Evolutionary conservation across 164 flowering plant genomes (phyloP), one percentile per base, ranked within the genome.

Genomic region (Sextonia rubra): DNA sequence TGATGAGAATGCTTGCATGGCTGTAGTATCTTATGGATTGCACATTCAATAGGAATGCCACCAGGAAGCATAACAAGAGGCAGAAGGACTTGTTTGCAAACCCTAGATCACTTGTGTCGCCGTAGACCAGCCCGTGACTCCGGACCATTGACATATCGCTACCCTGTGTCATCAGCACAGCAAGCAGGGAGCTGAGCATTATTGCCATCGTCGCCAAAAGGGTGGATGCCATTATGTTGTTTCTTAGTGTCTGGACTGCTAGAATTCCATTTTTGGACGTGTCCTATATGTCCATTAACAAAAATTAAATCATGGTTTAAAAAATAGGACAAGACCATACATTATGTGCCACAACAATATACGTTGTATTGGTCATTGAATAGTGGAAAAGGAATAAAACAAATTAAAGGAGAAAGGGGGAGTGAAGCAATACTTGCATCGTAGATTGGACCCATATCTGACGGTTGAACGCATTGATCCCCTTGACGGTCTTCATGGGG

Each of bases 221-320:
- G 65, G 97, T 93, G n/a, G 98, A 91, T 15, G 97, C 98, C 98
- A 94, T 94, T 69, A 94, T 90, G 87, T 88, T 91, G 89, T 91
- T 94, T 61, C 98, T 70, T 0, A 91, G 80, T 1, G 97, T 91
- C 64, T 91, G 98, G 5, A 91, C 96, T 6, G 97, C 88, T 1
- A 94, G 75, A 20, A 94, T 86, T 0, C 97, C 98, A 55, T 86
- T 90, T 79, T 85, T 88, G 22, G 83, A 64, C 64, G 77, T 55
- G 74, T 92, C 94, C 94, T 92, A 77, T 48, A 29, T 65, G 27
- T n/a, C n/a, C 32, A 12, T 61, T 3, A 23, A 52, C 14, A 52
- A 11, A 32, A 32, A 32, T 32, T 32, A 32, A 32, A 23, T 11
- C 27, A 27, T 15, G 17, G 2, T 48, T 67, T 27, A 24, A 48